These are phyloP conservation scores for Vigna reflexopilosa DNA, from an alignment of 306 rosid species.

Conservation along the genomic window DNA sequence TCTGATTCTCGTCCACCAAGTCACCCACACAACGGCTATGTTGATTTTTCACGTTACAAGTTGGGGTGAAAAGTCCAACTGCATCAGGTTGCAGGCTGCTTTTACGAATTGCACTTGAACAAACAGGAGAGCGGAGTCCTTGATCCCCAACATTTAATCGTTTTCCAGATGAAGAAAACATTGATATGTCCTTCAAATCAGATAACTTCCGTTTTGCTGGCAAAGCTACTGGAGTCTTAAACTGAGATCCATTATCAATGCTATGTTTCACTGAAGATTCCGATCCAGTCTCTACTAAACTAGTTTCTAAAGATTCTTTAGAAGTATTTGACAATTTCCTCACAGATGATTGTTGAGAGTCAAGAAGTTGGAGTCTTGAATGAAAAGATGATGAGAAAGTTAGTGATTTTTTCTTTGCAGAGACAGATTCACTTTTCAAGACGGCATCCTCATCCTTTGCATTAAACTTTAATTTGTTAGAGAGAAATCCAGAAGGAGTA, in stretches of 20 bases:
- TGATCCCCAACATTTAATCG: conserved; percentile 73
- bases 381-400: conserved; percentile 77
- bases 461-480: conserved; percentile 60
- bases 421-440: conserved; percentile 56
- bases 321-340: conserved; percentile 55
- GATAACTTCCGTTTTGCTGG: conserved; percentile 78
- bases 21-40: conserved; percentile 64
- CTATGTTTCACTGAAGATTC: conserved; percentile 55
- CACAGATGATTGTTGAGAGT: conserved; percentile 52
- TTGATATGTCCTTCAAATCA: conserved; percentile 72
- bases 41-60: conserved; percentile 59
- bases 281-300: conserved; percentile 54
- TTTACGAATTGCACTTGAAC: conserved; percentile 64
- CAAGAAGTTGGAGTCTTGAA: conserved; percentile 60
- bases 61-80: conserved; percentile 68
- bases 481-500: conserved; percentile 73
- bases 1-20: conserved; percentile 68
- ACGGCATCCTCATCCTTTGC: conserved; percentile 66
- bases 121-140: conserved; percentile 80
- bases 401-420: conserved; percentile 73
- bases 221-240: conserved; percentile 72
- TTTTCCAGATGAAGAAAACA: conserved; percentile 66
- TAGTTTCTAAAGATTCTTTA: conserved; percentile 61
- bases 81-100: conserved; percentile 59
- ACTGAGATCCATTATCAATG: conserved; percentile 71